Conservation (phyloP, 352 stramenopile genomes). For the Phytophthora meadii region DNA sequence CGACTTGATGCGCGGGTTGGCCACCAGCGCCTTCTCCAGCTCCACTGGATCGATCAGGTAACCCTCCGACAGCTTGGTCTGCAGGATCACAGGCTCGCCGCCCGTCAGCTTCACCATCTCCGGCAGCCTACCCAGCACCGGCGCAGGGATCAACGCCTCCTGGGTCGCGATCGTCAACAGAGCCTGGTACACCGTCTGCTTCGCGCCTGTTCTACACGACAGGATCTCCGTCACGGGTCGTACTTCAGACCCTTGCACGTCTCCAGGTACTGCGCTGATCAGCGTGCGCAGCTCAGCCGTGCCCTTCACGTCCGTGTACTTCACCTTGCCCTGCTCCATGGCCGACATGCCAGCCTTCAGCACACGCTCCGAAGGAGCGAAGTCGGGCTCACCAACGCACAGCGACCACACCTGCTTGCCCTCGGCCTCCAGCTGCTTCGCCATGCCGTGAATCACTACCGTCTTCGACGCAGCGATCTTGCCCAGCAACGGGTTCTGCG, state of each 20-base stretch:
- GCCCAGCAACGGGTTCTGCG: slow-evolving; percentile 82
- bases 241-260: slow-evolving; percentile 92
- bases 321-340: slow-evolving; percentile 83
- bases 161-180: slow-evolving; percentile 92
- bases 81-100: slow-evolving; percentile 92
- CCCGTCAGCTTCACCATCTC: slow-evolving; percentile 95
- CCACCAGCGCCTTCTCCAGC: slow-evolving; percentile 78
- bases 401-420: slow-evolving; percentile 93
- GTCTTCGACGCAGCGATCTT: slow-evolving; percentile 92
- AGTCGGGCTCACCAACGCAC: slow-evolving; percentile 96
- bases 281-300: slow-evolving; percentile 87
- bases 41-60: slow-evolving; percentile 84
- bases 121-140: slow-evolving; percentile 97
- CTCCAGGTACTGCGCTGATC: slow-evolving; percentile 92
- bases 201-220: slow-evolving; percentile 96
- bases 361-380: slow-evolving; percentile 89
- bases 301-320: slow-evolving; percentile 96
- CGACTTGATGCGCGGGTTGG: slow-evolving; percentile 78
- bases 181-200: slow-evolving; percentile 95
- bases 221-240: slow-evolving; percentile 92
- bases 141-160: slow-evolving; percentile 96
- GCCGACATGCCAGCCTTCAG: slow-evolving; percentile 89
- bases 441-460: slow-evolving; percentile 94
- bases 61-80: slow-evolving; percentile 86
- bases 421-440: slow-evolving; percentile 96